Evolutionary conservation across 2,329 filamentous ascomycete genomes (phyloP), one percentile per base, ranked within the genome.

Genomic region (Plenodomus tracheiphilus): DNA sequence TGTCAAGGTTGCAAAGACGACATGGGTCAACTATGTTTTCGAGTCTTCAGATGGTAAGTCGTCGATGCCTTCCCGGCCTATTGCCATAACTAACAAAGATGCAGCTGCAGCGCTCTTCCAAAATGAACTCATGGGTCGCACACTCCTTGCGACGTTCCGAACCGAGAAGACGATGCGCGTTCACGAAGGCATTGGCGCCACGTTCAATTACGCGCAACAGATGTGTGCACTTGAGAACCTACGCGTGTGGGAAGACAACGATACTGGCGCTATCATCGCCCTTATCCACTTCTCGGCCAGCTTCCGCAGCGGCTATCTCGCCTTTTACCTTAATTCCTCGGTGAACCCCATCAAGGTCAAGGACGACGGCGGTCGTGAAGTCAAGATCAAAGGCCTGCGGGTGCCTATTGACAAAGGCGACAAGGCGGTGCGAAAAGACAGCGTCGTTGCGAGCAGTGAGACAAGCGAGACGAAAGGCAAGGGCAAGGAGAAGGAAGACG

Each of bases 151-250:
- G 2, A 74, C 70, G 3, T 77, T 69, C 49, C 68, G 71, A 25
- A 78, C 75, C 0, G 70, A 68, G 25, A 75, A 76, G 46, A 77
- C 75, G 1, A 71, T 74, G 28, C 74, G 77, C 19, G 63, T 76
- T 8, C 76, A 77, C 56, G 70, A 75, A 46, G 75, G 76, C 4
- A 41, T 77, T 16, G 62, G 66, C 17, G 68, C 71, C 1, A 65
- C 71, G 0, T 74, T 78, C 44, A 64, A 73, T 2, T 76, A 77
- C 46, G 73, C 77, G 44, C 75, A 78, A 54, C 76, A 78, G 56
- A 76, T 79, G 65, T 77, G 76, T 44, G 76, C 73, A 17, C 74
- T 78, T 49, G 77, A 79, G 49, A 75, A 75, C 30, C 64, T 79
- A 2, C 68, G 77, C 3, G 59, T 79, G 0, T 79, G 76, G 76